These are phyloP conservation scores for Trematosphaeria pertusa DNA, from an alignment of 2,329 filamentous ascomycete species.

Conservation along the genomic window DNA sequence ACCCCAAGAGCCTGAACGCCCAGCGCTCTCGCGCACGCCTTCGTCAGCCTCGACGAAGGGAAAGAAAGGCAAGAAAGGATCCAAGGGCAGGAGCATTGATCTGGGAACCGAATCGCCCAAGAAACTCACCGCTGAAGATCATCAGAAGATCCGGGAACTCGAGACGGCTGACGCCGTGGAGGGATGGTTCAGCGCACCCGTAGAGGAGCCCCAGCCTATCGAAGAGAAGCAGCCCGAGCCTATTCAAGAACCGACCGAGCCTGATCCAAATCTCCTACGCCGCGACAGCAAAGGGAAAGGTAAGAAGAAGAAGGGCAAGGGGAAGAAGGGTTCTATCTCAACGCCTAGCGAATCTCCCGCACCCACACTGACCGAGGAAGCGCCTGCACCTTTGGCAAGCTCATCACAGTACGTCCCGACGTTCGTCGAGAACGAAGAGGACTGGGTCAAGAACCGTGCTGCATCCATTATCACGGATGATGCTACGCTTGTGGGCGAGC, in stretches of 20 bases:
- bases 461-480: slow-evolving; percentile 38
- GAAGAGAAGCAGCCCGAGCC: slow-evolving; percentile 16
- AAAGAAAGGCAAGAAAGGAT: slow-evolving; percentile 43
- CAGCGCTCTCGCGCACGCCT: slow-evolving; percentile 13
- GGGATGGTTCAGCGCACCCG: slow-evolving; percentile 25
- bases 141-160: slow-evolving; percentile 23
- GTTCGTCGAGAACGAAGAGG: slow-evolving; percentile 40
- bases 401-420: slow-evolving; percentile 28
- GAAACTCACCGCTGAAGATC: slow-evolving; percentile 30
- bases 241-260: slow-evolving; percentile 14
- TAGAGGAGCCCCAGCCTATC: slow-evolving; percentile 12
- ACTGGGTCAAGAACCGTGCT: slow-evolving; percentile 34
- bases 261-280: slow-evolving; percentile 22
- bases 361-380: slow-evolving; percentile 20
- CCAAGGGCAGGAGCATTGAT: slow-evolving; percentile 33
- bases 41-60: slow-evolving; percentile 33
- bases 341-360: slow-evolving; percentile 15
- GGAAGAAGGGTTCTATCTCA: slow-evolving; percentile 17
- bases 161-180: slow-evolving; percentile 37
- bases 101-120: slow-evolving; percentile 11
- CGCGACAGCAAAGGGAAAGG: slow-evolving; percentile 32
- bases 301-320: slow-evolving; percentile 36
- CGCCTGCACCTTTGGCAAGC: slow-evolving; percentile 4
- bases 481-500: slow-evolving; percentile 41
- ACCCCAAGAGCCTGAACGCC: slow-evolving; percentile 14